Evolutionary conservation across 1,284 basidiomycete species (phyloP), one percentile per base, ranked within the genome.

Genomic region (Ceratobasidium sp.): DNA sequence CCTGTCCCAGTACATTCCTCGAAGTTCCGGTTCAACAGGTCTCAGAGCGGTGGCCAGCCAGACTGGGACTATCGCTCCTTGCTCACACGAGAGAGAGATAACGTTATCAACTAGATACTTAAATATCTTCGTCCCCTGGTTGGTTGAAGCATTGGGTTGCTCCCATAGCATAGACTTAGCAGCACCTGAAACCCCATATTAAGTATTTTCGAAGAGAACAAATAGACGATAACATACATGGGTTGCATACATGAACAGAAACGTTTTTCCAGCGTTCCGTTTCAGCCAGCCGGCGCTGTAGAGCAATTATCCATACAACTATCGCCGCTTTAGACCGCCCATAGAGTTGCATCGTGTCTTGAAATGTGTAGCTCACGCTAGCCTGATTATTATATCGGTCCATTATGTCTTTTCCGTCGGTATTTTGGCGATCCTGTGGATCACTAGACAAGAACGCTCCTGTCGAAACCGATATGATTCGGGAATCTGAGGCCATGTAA

Each of bases 311-410:
- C 62, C 77, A 79, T 1, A 79, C 59, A 20, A 79, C 78, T 26
- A 74, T 76, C n/a, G 69, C 62, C 2, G 68, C 78, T 64, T 79
- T 79, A 26, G 68, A 67, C 10, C 78, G 75, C 26, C 46, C 69
- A n/a, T 77, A 79, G 10, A 79, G 54, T 33, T 44, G 46, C 68
- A 77, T 68, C 26, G 59, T 48, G 33, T 68, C 65, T 38, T 57
- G 57, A 17, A 78, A 77, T 1, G 40, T 28, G 4, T 71, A 44
- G 5, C n/a, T 64, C 3, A 48, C 52, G n/a, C 77, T 70, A 2
- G 28, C 17, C 42, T 74, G 50, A 61, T 64, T 15, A 20, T 64
- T 40, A 38, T 66, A 68, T 28, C 28, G 52, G 9, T 59, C 68
- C 48, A 77, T 77, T 0, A 79, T 42, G 62, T 79, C 78, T n/a